Evolutionary conservation across 176 grass and related monocot species (phyloP), one percentile per base, ranked within the genome.

Genomic region (Tillandsia fasciculata): DNA sequence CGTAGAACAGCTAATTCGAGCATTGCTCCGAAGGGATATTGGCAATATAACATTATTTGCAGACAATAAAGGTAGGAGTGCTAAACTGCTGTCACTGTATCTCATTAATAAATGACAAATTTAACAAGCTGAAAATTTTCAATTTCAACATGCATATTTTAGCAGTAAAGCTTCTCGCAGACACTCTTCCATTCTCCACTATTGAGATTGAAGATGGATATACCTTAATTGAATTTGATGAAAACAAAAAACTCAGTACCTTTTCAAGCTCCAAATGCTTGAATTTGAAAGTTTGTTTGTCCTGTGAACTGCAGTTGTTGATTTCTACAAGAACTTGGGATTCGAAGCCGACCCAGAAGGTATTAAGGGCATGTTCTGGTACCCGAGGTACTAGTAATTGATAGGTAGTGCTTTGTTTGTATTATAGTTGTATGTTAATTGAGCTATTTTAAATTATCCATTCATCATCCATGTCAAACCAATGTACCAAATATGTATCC

Each of bases 351-450:
- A 97, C 80, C 93, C 93, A 69, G 89, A 87, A 68, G 93, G 93
- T 76, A 97, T 97, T 83, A 92, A 90, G 79, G 93, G 93, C 77
- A 92, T 97, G 93, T 97, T 97, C 84, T 92, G 89, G 93, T 91
- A 97, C 84, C 84, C 88, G 69, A 77, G 65, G 52, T 64, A 80
- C 23, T 90, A 90, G 67, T 13, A 1, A 3, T 23, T 42, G 33
- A 42, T 42, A 42, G 33, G 5, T 42, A 7, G 33, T 42, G 3
- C 28, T 42, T 42, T 42, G 33, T 42, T 42, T 42, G 33, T 42
- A 42, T 42, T 8, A 42, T 42, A 42, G 4, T 42, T 42, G 33
- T 42, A 42, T 42, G 33, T 42, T 42, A 5, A 42, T 42, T 42
- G 33, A 42, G 33, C 4, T 42, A 42, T 42, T 42, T 42, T 42